Evolutionary conservation across 305 asterid species (phyloP), one percentile per base, ranked within the genome.

Genomic region (Nicotiana rustica): DNA sequence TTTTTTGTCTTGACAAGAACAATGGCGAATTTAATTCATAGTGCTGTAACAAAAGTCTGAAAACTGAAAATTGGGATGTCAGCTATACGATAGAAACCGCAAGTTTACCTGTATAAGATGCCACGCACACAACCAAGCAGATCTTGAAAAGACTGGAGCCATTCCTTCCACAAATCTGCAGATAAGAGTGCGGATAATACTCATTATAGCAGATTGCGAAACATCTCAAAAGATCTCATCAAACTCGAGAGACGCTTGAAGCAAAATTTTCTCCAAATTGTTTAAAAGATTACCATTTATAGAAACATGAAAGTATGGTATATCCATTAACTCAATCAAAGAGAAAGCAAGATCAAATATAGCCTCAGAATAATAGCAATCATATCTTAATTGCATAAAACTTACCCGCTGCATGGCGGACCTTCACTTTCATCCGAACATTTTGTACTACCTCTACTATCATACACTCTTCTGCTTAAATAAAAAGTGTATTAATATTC

Each of bases 101-200:
- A 52, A 55, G n/a, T 55, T 8, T 67, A 95, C 99, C 95, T 97
- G 99, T 91, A 97, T 97, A 86, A 97, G 90, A 90, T 97, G 97
- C 99, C 99, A 97, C 84, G 97, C 97, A 92, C 99, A 97, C 36
- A 85, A 89, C 99, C 99, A 97, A 8, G 99, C 98, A 59, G 99
- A 86, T 89, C 90, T 91, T 62, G 99, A 97, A 82, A 97, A 97
- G 29, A 97, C 99, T 5, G 99, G 99, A 85, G 99, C 99, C 99
- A 97, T 97, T 84, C 99, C 99, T 91, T 97, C 99, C 81, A 97
- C 99, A 84, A 93, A 97, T 84, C 99, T 97, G 92, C 86, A 88
- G 81, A 84, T 61, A 12, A 66, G 29, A 83, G 78, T 15, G 68
- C 31, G 52, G 60, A 55, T 76, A 0, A 25, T 59, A 71, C 64